Conservation (phyloP, 345 rosid species). For the Rhizophora apiculata region DNA sequence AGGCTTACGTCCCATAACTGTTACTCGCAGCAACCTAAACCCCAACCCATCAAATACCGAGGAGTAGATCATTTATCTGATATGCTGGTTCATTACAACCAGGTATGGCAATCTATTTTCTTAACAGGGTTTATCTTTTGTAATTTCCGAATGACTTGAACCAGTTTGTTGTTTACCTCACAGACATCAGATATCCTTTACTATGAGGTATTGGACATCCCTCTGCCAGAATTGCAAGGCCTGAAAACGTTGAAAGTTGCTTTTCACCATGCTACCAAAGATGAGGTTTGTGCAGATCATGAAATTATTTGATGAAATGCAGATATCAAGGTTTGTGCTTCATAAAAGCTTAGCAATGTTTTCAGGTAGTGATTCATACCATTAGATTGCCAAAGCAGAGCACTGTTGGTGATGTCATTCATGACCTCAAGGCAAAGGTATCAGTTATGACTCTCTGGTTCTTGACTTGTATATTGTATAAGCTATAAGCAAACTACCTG, state of each 20-base stretch:
- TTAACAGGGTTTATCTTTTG: background rate
- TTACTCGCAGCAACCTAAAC: constrained; percentile 98
- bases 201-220: constrained; percentile 92
- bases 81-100: constrained; percentile 91
- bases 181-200: constrained; percentile 90
- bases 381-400: constrained; percentile 39
- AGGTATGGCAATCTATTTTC: constrained; percentile 40
- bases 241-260: constrained; percentile 52
- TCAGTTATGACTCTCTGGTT: background rate
- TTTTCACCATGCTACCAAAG: constrained; percentile 25
- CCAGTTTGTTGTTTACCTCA: constrained; percentile 2
- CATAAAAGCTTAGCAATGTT: constrained; percentile 13
- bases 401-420: constrained; percentile 35
- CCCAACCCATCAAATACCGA: constrained; percentile 83
- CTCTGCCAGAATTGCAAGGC: constrained; percentile 91
- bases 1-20: constrained; percentile 98
- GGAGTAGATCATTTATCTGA: constrained; percentile 89
- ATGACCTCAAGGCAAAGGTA: constrained; percentile 36
- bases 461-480: background rate
- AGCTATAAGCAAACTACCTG: background rate
- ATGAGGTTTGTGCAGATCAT: constrained; percentile 16
- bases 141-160: constrained; percentile 6
- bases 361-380: constrained; percentile 41
- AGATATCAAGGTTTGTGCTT: constrained; percentile 12
- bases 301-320: constrained; percentile 3